Base-by-base conservation (phyloP, 768 basidiomycete genomes). In the Cystofilobasidium ferigula region DNA sequence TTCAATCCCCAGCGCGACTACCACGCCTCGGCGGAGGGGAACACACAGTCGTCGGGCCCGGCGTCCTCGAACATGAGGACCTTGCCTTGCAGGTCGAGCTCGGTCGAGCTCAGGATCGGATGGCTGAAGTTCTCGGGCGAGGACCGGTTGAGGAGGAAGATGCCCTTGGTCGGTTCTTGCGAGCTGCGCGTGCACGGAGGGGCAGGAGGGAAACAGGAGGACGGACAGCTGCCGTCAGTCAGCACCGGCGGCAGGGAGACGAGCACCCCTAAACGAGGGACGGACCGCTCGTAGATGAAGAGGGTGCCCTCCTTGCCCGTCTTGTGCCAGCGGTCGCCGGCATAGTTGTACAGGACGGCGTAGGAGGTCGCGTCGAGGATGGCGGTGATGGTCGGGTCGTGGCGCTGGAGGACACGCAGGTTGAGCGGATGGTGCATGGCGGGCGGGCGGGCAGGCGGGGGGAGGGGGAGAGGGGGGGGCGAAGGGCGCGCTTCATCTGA, bases 81-180 rank as follows among this genome's bases (percentile, higher is more conserved):
- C 59, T 69, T 69, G n/a, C 64, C 70, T 32, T 71, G 65, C 20
- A 71, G 51, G 30, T 71, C 68, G 24, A 71, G 43, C 36, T 64
- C 70, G 6, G 66, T 71, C 20, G 57, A 48, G 14, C 26, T 24
- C 0, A 65, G 69, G 40, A 71, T 57, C 18, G 58, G 53, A 3
- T 62, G 61, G 40, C 43, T 54, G 47, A 47, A 72, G 64, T 72
- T 70, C 38, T 69, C 60, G 20, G 69, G 70, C 22, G 66, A 66
- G 28, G 69, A 68, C 38, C 71, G 63, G 67, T 72, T 72, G 45
- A 72, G 69, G 32, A 72, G 65, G 45, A 72, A 57, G 57, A 70
- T 36, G 3, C 69, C 69, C 30, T 62, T 26, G 0, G 66, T 35
- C 24, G 71, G 71, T 3, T 57, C 18, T 1, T 65, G 28, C 12